phyloP scores from a whole-genome alignment of 805 yeast genomes.

The Henningerozyma blattae region DNA sequence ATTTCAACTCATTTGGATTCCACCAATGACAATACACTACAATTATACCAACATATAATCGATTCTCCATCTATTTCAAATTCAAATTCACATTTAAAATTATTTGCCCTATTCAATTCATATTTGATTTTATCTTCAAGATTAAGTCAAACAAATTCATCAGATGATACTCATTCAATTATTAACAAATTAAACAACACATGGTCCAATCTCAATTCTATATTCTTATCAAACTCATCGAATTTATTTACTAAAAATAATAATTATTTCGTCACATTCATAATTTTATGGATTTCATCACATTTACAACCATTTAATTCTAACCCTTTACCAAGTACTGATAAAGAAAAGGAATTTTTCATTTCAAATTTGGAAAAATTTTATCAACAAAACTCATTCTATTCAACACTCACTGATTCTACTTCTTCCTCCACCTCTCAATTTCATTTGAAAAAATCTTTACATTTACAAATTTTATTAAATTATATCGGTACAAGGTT shows the following conservation, averaged over 20 bases:
- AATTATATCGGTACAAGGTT: conserved; percentile 22
- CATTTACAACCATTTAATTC: conserved; percentile 23
- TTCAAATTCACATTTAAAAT: background rate
- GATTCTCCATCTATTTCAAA: background rate
- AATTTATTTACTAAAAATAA: conserved; percentile 11
- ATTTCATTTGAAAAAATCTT: conserved; percentile 16
- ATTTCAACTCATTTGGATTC: background rate
- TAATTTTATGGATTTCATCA: conserved; percentile 18
- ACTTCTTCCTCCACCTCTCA: background rate
- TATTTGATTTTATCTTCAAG: conserved; percentile 11
- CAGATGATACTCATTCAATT: background rate
- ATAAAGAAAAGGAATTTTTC: conserved; percentile 11
- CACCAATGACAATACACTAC: conserved; percentile 3
- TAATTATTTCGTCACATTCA: conserved; percentile 19
- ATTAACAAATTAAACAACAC: conserved; percentile 1
- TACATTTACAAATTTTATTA: conserved; percentile 15
- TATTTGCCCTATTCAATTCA: conserved; percentile 14
- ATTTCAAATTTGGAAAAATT: conserved; percentile 11
- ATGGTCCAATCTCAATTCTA: background rate
- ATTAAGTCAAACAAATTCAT: background rate
- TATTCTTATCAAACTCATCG: background rate
- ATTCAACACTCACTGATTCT: conserved; percentile 1
- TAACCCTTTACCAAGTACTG: conserved; percentile 17
- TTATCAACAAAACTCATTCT: conserved; percentile 13
- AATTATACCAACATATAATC: background rate